phyloP scores from a whole-genome alignment of 2,329 filamentous ascomycete species.

The Neofusicoccum cordaticola region DNA sequence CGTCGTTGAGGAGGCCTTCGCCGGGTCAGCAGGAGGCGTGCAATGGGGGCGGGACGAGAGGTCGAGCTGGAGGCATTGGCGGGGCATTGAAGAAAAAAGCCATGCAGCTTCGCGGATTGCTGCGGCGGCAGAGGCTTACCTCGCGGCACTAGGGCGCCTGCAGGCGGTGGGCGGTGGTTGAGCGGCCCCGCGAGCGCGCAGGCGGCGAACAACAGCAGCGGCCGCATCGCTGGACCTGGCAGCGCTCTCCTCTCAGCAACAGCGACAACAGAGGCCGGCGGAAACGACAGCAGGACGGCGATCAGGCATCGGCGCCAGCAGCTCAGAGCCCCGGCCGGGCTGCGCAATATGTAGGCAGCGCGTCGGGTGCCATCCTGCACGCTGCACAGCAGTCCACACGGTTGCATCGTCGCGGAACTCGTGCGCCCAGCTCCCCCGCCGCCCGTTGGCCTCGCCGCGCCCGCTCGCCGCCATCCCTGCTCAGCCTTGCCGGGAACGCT shows the following conservation, averaged over 20 bases:
- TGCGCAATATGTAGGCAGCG: slow-evolving; percentile 9
- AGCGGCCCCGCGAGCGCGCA: neutral
- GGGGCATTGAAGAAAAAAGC: neutral
- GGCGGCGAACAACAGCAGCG: neutral
- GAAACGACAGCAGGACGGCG: neutral
- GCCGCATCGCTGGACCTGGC: neutral
- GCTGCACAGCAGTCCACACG: neutral
- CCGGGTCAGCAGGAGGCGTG: neutral
- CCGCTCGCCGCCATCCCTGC: too few species aligned
- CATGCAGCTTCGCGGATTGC: neutral
- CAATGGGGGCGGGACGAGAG: too few species aligned
- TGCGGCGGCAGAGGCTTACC: neutral
- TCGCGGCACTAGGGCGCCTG: too few species aligned
- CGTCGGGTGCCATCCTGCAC: neutral
- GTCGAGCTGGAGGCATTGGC: too few species aligned
- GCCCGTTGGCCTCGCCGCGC: too few species aligned
- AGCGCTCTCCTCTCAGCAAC: neutral
- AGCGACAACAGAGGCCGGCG: neutral
- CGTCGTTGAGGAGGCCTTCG: neutral
- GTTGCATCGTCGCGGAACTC: neutral
- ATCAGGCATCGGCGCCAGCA: neutral
- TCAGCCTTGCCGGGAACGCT: too few species aligned
- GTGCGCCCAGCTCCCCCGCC: neutral
- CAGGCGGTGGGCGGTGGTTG: neutral
- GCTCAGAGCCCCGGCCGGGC: neutral